Conservation (phyloP, 2,329 filamentous ascomycete species). For the Pyrenophora graminea region DNA sequence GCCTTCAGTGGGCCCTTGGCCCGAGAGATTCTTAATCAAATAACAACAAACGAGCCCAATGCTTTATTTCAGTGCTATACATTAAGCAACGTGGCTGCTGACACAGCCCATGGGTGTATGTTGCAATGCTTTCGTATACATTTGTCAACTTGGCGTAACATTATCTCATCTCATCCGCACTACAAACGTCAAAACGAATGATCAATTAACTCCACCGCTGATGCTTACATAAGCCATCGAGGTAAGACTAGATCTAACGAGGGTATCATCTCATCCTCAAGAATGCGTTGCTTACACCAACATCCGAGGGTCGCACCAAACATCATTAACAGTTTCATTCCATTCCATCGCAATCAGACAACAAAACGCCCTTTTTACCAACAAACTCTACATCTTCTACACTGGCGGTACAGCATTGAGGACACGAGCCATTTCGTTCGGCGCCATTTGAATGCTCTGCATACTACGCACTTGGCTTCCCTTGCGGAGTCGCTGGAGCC, state of each 20-base stretch:
- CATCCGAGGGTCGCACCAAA: too few species aligned
- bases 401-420: constrained; percentile 41
- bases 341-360: not conserved
- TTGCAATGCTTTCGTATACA: too few species aligned
- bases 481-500: constrained; percentile 60
- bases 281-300: not conserved
- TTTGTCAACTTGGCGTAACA: too few species aligned
- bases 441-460: constrained; percentile 58
- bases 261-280: not conserved
- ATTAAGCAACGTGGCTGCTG: too few species aligned
- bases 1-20: too few species aligned
- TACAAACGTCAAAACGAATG: too few species aligned
- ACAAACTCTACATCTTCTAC: not conserved
- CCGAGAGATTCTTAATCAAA: not conserved
- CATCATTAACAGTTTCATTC: not conserved
- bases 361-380: not conserved
- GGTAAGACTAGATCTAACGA: not conserved
- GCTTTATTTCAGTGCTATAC: not conserved
- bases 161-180: too few species aligned
- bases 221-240: constrained; percentile 18
- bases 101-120: too few species aligned
- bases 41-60: not conserved
- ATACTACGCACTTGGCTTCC: constrained; percentile 61
- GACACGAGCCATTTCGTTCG: constrained; percentile 48
- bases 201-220: constrained; percentile 31